These are phyloP conservation scores for Hortaea sp. DNA, from an alignment of 2,329 filamentous ascomycete genomes.

Conservation along the genomic window DNA sequence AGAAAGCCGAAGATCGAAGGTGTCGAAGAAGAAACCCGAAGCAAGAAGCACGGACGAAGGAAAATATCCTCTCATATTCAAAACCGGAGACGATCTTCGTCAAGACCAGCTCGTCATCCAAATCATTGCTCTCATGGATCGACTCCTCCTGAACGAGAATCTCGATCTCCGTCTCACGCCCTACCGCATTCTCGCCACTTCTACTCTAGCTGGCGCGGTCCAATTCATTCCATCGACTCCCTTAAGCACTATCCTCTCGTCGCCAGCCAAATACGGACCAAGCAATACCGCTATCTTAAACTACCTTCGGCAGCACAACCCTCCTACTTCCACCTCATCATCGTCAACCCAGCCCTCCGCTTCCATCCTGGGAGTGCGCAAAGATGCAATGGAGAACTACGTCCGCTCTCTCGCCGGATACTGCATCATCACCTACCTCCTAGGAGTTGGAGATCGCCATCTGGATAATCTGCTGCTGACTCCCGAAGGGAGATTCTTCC, in stretches of 20 bases:
- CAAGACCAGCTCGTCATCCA: conserved; percentile 96
- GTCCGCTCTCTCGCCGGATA: conserved; percentile 94
- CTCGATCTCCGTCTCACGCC: conserved; percentile 89
- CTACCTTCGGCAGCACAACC: conserved; percentile 82
- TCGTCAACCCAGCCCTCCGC: conserved; percentile 33
- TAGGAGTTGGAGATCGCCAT: conserved; percentile 92
- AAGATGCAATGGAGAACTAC: conserved; percentile 89
- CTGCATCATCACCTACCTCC: conserved; percentile 95
- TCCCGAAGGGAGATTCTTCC: conserved; percentile 90
- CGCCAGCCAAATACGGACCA: conserved; percentile 52
- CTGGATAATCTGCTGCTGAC: conserved; percentile 88
- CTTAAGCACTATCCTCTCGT: conserved; percentile 62
- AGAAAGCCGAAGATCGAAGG: too few species aligned
- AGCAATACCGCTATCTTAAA: conserved; percentile 60
- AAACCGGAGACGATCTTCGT: conserved; percentile 71
- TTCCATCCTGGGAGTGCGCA: conserved; percentile 67
- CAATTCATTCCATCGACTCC: conserved; percentile 82
- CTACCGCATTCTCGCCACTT: conserved; percentile 92
- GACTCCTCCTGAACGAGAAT: conserved; percentile 89
- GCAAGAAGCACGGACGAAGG: conserved; percentile 45
- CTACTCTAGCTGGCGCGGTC: conserved; percentile 76
- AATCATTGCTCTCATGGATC: conserved; percentile 97
- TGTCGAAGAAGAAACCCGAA: too few species aligned
- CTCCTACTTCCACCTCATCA: conserved; percentile 60
- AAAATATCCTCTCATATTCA: conserved; percentile 91